These are phyloP conservation scores for Colletotrichum cordylinicola DNA, from an alignment of 2,329 filamentous ascomycete species.

Conservation along the genomic window DNA sequence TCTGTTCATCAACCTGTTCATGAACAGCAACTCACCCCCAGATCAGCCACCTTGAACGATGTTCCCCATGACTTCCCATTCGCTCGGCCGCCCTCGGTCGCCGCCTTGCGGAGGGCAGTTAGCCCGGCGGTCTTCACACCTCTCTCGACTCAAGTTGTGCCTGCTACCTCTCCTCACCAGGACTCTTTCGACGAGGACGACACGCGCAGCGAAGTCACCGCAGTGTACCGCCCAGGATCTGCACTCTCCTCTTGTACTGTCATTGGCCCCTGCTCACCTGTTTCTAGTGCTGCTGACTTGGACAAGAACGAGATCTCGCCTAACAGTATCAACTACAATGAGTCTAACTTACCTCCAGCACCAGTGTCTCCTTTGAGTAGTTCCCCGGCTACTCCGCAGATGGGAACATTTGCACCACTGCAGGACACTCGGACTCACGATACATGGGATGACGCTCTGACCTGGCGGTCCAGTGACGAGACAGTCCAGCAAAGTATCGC, in stretches of 20 bases:
- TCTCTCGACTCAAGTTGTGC: not conserved
- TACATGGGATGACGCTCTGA: constrained; percentile 16
- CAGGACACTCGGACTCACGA: not conserved
- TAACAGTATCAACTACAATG: not conserved
- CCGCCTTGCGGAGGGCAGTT: not conserved
- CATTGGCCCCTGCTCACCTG: not conserved
- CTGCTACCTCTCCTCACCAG: not conserved
- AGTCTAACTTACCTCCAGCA: not conserved
- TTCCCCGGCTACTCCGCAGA: constrained; percentile 2
- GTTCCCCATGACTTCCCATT: not conserved
- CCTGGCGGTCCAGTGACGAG: not conserved
- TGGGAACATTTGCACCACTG: not conserved
- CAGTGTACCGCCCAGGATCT: not conserved
- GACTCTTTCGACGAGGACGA: not conserved
- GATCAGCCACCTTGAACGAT: not conserved
- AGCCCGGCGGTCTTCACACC: not conserved
- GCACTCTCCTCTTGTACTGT: not conserved
- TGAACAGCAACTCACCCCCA: not conserved
- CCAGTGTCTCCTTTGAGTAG: not conserved
- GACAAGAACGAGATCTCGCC: not conserved
- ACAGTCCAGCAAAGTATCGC: not conserved
- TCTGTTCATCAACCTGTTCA: not conserved
- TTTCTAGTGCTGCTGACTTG: not conserved
- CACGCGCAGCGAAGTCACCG: not conserved
- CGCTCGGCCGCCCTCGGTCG: not conserved